Evolutionary conservation across 129 eudicot genomes (phyloP).

Genomic region (Tagetes erecta): DNA sequence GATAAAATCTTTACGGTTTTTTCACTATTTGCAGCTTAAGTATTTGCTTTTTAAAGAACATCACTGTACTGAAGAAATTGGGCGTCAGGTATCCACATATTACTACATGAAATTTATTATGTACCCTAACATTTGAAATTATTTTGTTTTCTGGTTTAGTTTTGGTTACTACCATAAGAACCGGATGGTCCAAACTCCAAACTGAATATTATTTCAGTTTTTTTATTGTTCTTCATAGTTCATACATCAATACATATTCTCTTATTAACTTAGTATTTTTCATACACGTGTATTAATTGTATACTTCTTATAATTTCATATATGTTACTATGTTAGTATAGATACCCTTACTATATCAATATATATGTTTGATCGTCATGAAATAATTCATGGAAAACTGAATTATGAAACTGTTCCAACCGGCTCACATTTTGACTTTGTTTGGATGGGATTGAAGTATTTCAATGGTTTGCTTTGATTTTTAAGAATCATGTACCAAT

Average conservation of each 20-base stretch:
- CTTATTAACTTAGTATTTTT: not conserved
- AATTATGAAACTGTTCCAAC: too few relatives aligned
- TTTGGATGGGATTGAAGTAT: too few relatives aligned
- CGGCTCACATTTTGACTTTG: too few relatives aligned
- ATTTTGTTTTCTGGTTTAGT: not conserved
- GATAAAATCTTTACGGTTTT: not conserved
- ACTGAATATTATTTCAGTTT: not conserved
- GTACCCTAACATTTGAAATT: slow-evolving; percentile 1
- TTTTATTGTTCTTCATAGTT: not conserved
- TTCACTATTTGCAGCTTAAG: slow-evolving; percentile 44
- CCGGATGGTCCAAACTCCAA: not conserved
- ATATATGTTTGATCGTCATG: too few relatives aligned
- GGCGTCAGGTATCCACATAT: slow-evolving; percentile 52
- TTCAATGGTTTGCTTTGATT: too few relatives aligned
- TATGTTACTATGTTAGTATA: too few relatives aligned
- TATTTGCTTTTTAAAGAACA: slow-evolving; percentile 44
- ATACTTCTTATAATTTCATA: too few relatives aligned
- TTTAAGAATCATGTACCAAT: too few relatives aligned
- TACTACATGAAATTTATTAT: not conserved
- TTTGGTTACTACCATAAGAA: too few relatives aligned
- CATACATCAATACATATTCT: not conserved
- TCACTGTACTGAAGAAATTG: slow-evolving; percentile 59
- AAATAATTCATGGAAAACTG: too few relatives aligned
- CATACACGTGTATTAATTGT: not conserved
- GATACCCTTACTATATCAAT: not conserved